Base-by-base conservation (phyloP, 805 yeast genomes). In the Yarrowia deformans region DNA sequence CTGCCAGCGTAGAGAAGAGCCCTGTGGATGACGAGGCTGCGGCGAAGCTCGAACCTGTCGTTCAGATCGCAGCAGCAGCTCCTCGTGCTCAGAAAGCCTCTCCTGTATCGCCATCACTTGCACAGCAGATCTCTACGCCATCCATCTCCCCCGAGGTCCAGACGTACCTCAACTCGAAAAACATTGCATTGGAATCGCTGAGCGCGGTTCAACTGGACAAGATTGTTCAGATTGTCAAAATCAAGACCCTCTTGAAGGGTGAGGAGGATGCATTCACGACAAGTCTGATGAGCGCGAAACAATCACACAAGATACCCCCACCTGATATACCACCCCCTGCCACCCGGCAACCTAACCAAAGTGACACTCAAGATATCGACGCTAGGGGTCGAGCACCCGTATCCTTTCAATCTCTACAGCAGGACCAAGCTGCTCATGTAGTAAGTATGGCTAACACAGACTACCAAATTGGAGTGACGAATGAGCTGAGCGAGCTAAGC, bases 401-500 rank as follows among this genome's bases (percentile, higher is more conserved):
- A 6, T 29, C n/a, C 52, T 35, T 13, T n/a, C 13, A 29, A 13
- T 18, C 13, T 13, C 10, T 3, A 8, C 54, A 49, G 54, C 54
- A 49, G 54, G 39, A 32, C 39, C 60, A 54, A 8, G 9, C 34
- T 54, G 60, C 60, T 14, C 60, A 13, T 19, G 60, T 39, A 46
- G 67, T 45, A 61, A 56, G 64, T 56, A 56, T 56, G n/a, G 49
- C 64, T 56, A 56, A 56, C 64, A 56, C 64, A 56, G 64, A 23
- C 3, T 8, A 29, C 4, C 19, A 42, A n/a, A 35, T 49, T 49
- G 39, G 56, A 52, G 23, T 52, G 40, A 52, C 37, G 29, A 52
- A 23, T 54, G 60, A 54, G 45, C 43, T 35, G 34, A 54, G 60
- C 12, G 45, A 19, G 45, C 39, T 49, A 29, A 19, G 35, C 54